Conservation (phyloP, 2,329 filamentous ascomycete species). For the Trichoderma harzianum region DNA sequence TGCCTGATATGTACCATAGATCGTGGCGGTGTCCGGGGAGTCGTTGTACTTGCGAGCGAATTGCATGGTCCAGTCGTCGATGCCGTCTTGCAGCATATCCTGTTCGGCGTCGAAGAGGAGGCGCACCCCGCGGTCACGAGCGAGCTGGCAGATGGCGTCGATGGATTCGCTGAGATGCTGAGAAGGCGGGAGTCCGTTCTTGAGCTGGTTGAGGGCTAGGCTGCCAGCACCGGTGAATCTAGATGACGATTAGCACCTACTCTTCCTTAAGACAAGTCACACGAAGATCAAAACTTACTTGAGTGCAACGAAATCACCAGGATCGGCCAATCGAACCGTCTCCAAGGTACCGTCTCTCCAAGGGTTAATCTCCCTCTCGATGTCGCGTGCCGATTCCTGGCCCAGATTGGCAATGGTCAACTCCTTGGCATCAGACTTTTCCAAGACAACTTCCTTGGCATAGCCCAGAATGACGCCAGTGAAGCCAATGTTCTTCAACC, state of each 20-base stretch:
- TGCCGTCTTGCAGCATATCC: constrained; percentile 71
- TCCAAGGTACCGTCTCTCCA: constrained; percentile 75
- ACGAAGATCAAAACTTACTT: constrained; percentile 43
- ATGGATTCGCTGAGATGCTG: constrained; percentile 66
- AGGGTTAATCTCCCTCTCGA: constrained; percentile 59
- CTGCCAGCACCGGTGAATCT: constrained; percentile 79
- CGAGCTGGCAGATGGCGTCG: constrained; percentile 69
- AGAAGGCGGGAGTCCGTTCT: constrained; percentile 60
- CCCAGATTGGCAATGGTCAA: constrained; percentile 45
- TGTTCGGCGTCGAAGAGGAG: constrained; percentile 88
- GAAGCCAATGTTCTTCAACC: constrained; percentile 72
- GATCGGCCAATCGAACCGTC: constrained; percentile 64
- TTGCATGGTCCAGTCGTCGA: constrained; percentile 75
- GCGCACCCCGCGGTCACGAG: constrained; percentile 63
- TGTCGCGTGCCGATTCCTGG: constrained; percentile 45
- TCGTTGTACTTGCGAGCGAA: constrained; percentile 76
- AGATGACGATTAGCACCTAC: background rate
- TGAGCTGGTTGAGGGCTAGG: constrained; percentile 65
- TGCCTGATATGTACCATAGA: constrained; percentile 79
- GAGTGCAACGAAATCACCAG: constrained; percentile 62
- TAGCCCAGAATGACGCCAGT: constrained; percentile 82
- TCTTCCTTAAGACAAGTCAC: background rate
- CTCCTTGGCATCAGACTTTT: constrained; percentile 48
- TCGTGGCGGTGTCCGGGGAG: constrained; percentile 58
- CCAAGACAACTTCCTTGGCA: constrained; percentile 74